Evolutionary conservation across 2,329 filamentous ascomycete genomes (phyloP).

Genomic region (Fusarium veterinarium): DNA sequence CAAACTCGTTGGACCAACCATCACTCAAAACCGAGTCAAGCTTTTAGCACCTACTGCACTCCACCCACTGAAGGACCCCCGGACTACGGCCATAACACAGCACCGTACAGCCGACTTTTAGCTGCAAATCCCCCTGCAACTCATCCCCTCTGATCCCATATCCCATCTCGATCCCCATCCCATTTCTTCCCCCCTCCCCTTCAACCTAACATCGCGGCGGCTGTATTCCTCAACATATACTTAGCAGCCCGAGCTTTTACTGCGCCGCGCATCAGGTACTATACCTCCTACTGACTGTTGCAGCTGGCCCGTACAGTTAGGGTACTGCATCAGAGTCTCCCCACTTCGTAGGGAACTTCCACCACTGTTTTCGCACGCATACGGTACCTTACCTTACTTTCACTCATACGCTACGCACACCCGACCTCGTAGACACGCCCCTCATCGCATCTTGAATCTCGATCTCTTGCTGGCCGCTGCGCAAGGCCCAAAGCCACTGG

Average conservation of each 20-base stretch:
- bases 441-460: constrained; percentile 47
- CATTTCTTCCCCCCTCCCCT: constrained; percentile 33
- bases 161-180: constrained; percentile 37
- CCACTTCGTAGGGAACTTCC: constrained; percentile 27
- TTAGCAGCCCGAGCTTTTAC: constrained; percentile 26
- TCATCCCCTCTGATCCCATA: constrained; percentile 33
- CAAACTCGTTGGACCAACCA: neutral
- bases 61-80: neutral
- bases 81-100: constrained; percentile 14
- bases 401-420: constrained; percentile 29
- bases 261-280: constrained; percentile 29
- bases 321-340: constrained; percentile 12
- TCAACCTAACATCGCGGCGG: constrained; percentile 23
- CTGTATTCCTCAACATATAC: constrained; percentile 29
- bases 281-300: neutral
- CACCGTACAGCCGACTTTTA: constrained; percentile 25
- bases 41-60: constrained; percentile 6
- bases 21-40: constrained; percentile 17
- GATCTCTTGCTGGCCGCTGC: constrained; percentile 43
- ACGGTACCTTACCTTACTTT: constrained; percentile 11
- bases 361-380: constrained; percentile 25
- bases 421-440: constrained; percentile 32
- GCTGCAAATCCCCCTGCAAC: constrained; percentile 39
- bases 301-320: neutral
- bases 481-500: constrained; percentile 41